These are phyloP conservation scores for Trichopus zeylanicus DNA, from an alignment of 116 monocot genomes.

Conservation along the genomic window DNA sequence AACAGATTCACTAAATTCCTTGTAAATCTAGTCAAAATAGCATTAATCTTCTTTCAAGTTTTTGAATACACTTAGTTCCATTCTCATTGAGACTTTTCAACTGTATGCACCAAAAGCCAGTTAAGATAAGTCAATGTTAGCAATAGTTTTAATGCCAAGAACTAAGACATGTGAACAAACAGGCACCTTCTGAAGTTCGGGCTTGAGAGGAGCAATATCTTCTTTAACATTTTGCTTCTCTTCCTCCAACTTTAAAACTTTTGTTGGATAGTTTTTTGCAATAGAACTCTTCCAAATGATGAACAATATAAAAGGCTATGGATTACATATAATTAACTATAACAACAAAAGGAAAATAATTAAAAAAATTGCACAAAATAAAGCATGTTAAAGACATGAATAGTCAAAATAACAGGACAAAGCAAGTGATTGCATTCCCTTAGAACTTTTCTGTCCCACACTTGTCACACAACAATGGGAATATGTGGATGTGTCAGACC, in stretches of 20 bases:
- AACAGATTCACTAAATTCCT: slow-evolving; percentile 83
- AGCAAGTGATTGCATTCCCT: too few relatives aligned
- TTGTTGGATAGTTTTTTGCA: slow-evolving; percentile 66
- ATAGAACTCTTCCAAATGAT: slow-evolving; percentile 1
- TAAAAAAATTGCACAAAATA: too few relatives aligned
- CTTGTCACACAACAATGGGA: too few relatives aligned
- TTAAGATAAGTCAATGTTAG: slow-evolving; percentile 3
- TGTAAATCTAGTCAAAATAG: slow-evolving; percentile 81
- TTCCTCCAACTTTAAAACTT: slow-evolving; percentile 56
- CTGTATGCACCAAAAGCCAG: slow-evolving; percentile 28
- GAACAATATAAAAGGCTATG: background rate
- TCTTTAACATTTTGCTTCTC: slow-evolving; percentile 68
- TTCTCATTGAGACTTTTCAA: slow-evolving; percentile 42
- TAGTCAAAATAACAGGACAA: too few relatives aligned
- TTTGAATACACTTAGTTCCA: slow-evolving; percentile 48
- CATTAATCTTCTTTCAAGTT: slow-evolving; percentile 78
- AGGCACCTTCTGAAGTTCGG: slow-evolving; percentile 67
- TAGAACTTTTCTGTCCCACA: too few relatives aligned
- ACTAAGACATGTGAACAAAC: background rate
- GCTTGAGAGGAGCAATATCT: slow-evolving; percentile 55
- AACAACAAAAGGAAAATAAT: background rate
- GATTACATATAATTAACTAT: background rate
- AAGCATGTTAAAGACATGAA: too few relatives aligned
- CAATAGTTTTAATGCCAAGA: background rate
- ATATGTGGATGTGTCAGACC: too few relatives aligned